Evolutionary conservation across 1,284 basidiomycete species (phyloP), one percentile per base, ranked within the genome.

Genomic region (Singerocomus rubriflavus): DNA sequence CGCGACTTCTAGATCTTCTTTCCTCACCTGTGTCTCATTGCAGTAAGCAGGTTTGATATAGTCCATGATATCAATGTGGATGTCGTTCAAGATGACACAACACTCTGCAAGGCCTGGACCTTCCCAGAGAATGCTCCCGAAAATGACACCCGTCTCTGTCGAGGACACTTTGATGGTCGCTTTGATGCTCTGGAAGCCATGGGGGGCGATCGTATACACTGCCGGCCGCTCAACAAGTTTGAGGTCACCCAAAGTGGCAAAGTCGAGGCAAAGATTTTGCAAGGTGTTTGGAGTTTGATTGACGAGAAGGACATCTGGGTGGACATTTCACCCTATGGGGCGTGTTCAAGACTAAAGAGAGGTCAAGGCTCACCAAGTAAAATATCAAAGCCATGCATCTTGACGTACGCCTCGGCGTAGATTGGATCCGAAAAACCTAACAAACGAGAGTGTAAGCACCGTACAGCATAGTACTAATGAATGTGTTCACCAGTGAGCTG

Each of bases 21-120:
- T 6, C 16, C 26, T 53, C 64, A 92, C 92, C 81, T 96, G 91
- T 30, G 90, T 85, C 70, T 99, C 96, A 52, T 88, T 97, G 72
- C 94, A 97, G 65, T 91, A 91, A 5, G 94, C 93, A 0, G 96
- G 95, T 69, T 97, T 93, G 76, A 99, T 99, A 71, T 98, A 99
- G 71, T 98, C 96, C 91, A 99, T 96, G 60, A 99, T 98, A 71
- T 99, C 97, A 58, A 98, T 93, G 71, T 98, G 94, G 53, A 98
- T 95, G 71, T 98, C 96, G 70, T 94, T 98, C 63, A 98, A 71
- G 44, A 99, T 95, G 34, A 93, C 93, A 70, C 85, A 93, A 44
- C 85, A 85, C 65, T 96, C 92, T 0, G 85, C 79, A 59, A 94
- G 84, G 42, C 87, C 90, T 5, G 85, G 84, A n/a, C 90, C 91